Evolutionary conservation across 2,329 filamentous ascomycete species (phyloP).

Genomic region (Botrytis medusae): DNA sequence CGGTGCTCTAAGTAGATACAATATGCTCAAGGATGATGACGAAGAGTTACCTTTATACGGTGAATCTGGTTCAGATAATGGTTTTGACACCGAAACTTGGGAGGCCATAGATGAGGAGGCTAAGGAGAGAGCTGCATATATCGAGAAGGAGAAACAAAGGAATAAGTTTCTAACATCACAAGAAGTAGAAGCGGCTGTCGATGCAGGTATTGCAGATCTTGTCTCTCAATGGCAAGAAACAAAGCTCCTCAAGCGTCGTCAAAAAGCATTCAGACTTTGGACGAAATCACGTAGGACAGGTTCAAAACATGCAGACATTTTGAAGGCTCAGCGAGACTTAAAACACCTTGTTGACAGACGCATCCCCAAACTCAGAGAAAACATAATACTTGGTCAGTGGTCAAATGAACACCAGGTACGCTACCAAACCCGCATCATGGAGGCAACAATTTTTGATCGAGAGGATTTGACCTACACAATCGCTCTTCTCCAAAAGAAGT

Average conservation of each 20-base stretch:
- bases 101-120: constrained; percentile 53
- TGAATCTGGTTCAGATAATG: constrained; percentile 53
- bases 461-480: constrained; percentile 54
- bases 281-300: constrained; percentile 47
- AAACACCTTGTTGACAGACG: constrained; percentile 47
- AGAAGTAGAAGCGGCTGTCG: constrained; percentile 53
- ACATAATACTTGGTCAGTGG: constrained; percentile 57
- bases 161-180: constrained; percentile 44
- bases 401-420: constrained; percentile 52
- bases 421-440: constrained; percentile 57
- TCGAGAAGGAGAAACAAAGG: constrained; percentile 36
- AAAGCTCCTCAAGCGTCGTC: constrained; percentile 55
- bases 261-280: constrained; percentile 64
- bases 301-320: constrained; percentile 45
- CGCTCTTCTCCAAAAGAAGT: constrained; percentile 46
- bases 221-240: constrained; percentile 56
- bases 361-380: constrained; percentile 54
- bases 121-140: constrained; percentile 35
- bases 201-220: constrained; percentile 52
- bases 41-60: constrained; percentile 52
- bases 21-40: constrained; percentile 43
- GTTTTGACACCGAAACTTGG: constrained; percentile 59
- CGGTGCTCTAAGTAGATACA: constrained; percentile 44
- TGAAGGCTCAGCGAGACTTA: constrained; percentile 46
- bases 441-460: constrained; percentile 63